Evolutionary conservation across 1,284 basidiomycete genomes (phyloP), one percentile per base, ranked within the genome.

Genomic region (Cutaneotrichosporon mucoides): DNA sequence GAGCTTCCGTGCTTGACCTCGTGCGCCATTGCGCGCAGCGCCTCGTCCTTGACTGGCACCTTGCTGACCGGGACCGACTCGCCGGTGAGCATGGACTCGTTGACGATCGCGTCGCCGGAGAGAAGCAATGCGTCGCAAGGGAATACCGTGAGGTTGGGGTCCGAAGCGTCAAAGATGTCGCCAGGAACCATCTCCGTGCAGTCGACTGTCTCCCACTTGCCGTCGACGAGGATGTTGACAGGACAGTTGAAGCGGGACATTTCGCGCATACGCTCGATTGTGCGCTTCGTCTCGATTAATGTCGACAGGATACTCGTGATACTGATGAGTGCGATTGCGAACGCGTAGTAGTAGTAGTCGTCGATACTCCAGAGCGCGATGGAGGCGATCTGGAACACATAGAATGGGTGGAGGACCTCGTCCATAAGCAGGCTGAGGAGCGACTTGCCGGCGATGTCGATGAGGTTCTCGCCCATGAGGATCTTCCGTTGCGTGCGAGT

Each of bases 301-400:
- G 95, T 97, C 1, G 90, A 90, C 4, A 84, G 75, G 65, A 99
- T 90, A 69, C 90, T 96, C 57, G 89, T 82, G 34, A 88, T 80
- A 45, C 92, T 95, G 69, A 99, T 99, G 55, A 95, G 80, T 41
- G 88, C 92, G 66, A 99, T 99, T 70, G 94, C 98, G 68, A 95
- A 95, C 2, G 95, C 96, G 75, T 99, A 99, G 73, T 96, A 97
- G 75, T 90, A 95, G 72, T 97, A 94, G 72, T 98, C 85, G 70
- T 99, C 96, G 57, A 98, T 69, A 3, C 88, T 89, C 96, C 96
- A 99, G 9, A 99, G 80, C 33, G 91, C 80, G 67, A 99, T 90
- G 63, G 92, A 96, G 51, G 93, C 93, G 66, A 99, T 88, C 83
- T 99, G 96, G 76, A 99, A 99, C 58, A 99, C 89, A 73, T 96